Conservation (phyloP, 2,329 filamentous ascomycete genomes). For the Penicillium sp. region DNA sequence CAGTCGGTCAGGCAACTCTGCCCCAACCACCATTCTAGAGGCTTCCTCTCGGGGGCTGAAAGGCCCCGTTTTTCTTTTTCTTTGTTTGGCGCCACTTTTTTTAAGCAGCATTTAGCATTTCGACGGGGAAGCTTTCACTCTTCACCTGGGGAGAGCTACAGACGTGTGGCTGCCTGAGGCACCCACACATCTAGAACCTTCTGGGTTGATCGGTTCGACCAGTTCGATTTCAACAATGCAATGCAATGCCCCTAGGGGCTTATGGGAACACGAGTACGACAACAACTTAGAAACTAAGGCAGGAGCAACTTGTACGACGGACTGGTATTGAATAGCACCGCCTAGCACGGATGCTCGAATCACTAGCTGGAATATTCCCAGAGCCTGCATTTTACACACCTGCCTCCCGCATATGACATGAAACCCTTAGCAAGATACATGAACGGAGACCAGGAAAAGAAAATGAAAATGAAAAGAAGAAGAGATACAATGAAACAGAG, state of each 20-base stretch:
- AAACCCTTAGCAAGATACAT: neutral
- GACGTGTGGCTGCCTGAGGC: slow-evolving; percentile 22
- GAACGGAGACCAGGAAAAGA: neutral
- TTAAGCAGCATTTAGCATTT: too few species aligned
- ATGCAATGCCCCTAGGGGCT: too few species aligned
- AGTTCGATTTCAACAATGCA: neutral
- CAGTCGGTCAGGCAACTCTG: slow-evolving; percentile 27
- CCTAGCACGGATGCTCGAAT: neutral
- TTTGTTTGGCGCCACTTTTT: neutral
- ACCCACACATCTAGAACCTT: slow-evolving; percentile 37
- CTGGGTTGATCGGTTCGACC: slow-evolving; percentile 9
- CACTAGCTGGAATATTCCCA: neutral
- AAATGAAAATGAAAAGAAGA: slow-evolving; percentile 7
- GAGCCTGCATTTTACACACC: slow-evolving; percentile 4
- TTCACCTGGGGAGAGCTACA: slow-evolving; percentile 9
- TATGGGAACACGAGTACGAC: too few species aligned
- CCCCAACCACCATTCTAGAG: slow-evolving; percentile 20
- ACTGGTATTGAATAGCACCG: neutral
- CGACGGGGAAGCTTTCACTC: slow-evolving; percentile 6
- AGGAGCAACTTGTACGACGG: neutral
- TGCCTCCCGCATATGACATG: neutral
- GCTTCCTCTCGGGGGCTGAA: slow-evolving; percentile 13
- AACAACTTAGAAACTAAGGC: neutral
- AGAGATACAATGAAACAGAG: slow-evolving; percentile 17
- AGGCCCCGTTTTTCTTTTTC: neutral